Base-by-base conservation (phyloP, 805 yeast genomes). In the Candida verbasci region DNA sequence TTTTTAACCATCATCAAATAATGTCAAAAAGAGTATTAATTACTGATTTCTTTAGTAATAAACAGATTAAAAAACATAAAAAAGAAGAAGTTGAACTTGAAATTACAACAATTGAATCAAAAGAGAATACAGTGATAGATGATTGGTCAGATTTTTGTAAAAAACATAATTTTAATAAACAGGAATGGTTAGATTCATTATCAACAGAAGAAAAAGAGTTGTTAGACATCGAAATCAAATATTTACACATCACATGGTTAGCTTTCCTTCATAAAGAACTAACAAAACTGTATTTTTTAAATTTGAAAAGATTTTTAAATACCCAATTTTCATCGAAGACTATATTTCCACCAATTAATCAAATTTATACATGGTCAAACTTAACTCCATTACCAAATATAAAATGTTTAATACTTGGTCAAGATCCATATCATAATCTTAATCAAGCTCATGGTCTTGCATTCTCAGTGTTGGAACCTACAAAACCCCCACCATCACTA, bases 361-460 rank as follows among this genome's bases (percentile, higher is more conserved):
- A 85, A 41, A 76, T 93, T 15, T 93, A 93, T 55, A 86, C 97
- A 0, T 93, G 97, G 97, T 80, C 94, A 2, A 74, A 87, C 22
- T 68, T 80, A 12, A 87, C 97, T 0, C 95, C 96, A 0, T 64
- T 91, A 15, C 65, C 76, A 3, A 56, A 73, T 3, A 84, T 88
- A 14, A 80, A 78, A 50, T 93, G 91, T 18, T 72, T 93, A 1
- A 74, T 93, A 9, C 65, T 93, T 30, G 98, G 98, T 1, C 98
- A 93, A 57, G 98, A 93, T 56, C 98, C 98, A 0, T 93, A 93
- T 56, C 98, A 93, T 58, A 87, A 88, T 56, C 60, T 60, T 48
- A 84, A 85, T 55, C 98, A 93, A 58, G 98, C 98, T 0, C 98
- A 93, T 53, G 98, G 98, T 0, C 64, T 93, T 20, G 97, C 98